These are phyloP conservation scores for Ascochyta rabiei DNA, from an alignment of 2,329 filamentous ascomycete species.

Conservation along the genomic window DNA sequence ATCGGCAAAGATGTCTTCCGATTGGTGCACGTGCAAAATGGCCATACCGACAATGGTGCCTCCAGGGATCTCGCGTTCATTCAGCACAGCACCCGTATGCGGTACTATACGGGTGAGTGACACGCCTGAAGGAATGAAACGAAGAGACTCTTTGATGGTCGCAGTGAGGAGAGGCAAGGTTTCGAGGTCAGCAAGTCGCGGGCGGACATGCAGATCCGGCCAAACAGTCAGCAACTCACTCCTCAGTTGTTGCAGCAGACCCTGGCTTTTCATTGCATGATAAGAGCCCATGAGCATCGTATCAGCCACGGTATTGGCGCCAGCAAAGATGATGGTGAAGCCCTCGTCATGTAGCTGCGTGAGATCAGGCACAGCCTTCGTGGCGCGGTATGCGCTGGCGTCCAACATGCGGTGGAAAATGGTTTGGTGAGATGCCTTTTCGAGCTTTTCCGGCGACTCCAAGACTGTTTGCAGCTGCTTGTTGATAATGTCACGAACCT, in stretches of 20 bases:
- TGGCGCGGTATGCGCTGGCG: not conserved
- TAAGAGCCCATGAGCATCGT: constrained; percentile 5
- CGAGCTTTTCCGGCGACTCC: not conserved
- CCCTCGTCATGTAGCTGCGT: constrained; percentile 1
- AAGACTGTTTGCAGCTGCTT: not conserved
- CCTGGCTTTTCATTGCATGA: not conserved
- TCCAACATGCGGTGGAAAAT: constrained; percentile 1
- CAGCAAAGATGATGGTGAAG: constrained; percentile 1
- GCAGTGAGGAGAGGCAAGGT: not conserved
- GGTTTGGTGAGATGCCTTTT: not conserved
- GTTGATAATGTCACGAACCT: constrained; percentile 2
- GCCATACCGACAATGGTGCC: constrained; percentile 1
- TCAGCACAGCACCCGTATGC: not conserved
- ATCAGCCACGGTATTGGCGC: constrained; percentile 1
- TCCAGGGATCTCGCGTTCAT: not conserved
- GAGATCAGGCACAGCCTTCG: not conserved
- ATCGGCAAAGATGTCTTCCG: not conserved
- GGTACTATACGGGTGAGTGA: constrained; percentile 1
- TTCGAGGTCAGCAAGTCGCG: not conserved
- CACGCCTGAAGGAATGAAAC: not conserved
- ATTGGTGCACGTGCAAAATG: constrained; percentile 1
- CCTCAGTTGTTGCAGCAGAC: not conserved
- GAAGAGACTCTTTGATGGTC: constrained; percentile 3
- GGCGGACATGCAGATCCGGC: not conserved
- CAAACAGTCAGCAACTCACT: not conserved